Percentiles rank a stretch among this genome's conserved stretches.
These are phyloP conservation scores for Talaromyces wortmannii DNA, from an alignment of 495 filamentous ascomycete species.

Conservation along the genomic window DNA sequence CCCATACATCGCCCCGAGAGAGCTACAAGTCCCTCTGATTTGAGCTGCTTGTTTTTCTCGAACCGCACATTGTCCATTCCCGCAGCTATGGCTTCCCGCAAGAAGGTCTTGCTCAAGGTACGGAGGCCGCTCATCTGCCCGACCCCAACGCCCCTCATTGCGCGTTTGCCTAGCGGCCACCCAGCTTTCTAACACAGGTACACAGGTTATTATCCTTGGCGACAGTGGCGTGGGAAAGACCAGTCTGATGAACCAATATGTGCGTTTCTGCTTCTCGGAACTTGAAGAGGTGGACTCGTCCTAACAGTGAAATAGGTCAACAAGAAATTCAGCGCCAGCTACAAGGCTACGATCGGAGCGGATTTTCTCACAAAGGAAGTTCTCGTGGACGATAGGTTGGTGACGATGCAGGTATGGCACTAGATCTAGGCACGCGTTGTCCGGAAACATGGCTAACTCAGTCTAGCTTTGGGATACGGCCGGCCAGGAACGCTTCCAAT, in stretches of 20 bases:
- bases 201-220: slow-evolving; percentile 92
- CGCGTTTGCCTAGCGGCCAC: neutral
- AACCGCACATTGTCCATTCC: neutral
- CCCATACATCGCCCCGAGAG: neutral
- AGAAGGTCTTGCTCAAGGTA: slow-evolving; percentile 93
- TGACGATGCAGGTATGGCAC: slow-evolving; percentile 88
- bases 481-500: slow-evolving; percentile 96
- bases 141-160: too few relatives aligned
- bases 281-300: too few relatives aligned
- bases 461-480: slow-evolving; percentile 94
- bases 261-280: slow-evolving; percentile 38
- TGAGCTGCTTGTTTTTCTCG: too few relatives aligned
- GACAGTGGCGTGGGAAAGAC: slow-evolving; percentile 99
- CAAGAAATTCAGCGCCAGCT: slow-evolving; percentile 99
- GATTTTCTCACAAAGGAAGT: slow-evolving; percentile 99
- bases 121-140: slow-evolving; percentile 12
- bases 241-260: slow-evolving; percentile 99
- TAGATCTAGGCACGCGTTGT: neutral
- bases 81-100: slow-evolving; percentile 74
- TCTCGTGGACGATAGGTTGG: slow-evolving; percentile 89
- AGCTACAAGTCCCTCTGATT: too few relatives aligned
- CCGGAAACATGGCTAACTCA: slow-evolving; percentile 2
- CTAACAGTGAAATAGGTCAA: slow-evolving; percentile 63
- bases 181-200: slow-evolving; percentile 3
- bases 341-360: slow-evolving; percentile 98